Conservation (phyloP, 495 filamentous ascomycete genomes). For the Aspergillus panamensis region DNA sequence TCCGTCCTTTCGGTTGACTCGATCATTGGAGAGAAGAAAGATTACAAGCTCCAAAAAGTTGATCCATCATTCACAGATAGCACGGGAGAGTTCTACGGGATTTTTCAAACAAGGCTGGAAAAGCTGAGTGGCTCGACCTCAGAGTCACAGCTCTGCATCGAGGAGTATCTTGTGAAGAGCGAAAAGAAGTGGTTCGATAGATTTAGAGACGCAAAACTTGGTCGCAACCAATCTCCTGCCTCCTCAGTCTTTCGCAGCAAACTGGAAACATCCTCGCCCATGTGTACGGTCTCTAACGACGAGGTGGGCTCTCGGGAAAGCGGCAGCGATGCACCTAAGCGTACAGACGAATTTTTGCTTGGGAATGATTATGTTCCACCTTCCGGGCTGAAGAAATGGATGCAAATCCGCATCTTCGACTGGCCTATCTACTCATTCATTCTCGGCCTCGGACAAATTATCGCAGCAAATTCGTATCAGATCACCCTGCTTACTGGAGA, state of each 20-base stretch:
- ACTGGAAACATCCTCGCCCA: slow-evolving; percentile 30
- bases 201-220: slow-evolving; percentile 56
- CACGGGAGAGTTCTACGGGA: slow-evolving; percentile 57
- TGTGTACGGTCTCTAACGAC: slow-evolving; percentile 36
- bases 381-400: slow-evolving; percentile 56
- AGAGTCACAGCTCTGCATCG: slow-evolving; percentile 60
- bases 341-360: slow-evolving; percentile 56
- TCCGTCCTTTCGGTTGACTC: slow-evolving; percentile 52
- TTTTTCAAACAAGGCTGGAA: slow-evolving; percentile 59
- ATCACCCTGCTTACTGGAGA: slow-evolving; percentile 66
- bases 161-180: slow-evolving; percentile 62
- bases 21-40: slow-evolving; percentile 58
- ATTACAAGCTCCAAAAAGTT: slow-evolving; percentile 64
- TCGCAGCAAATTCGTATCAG: slow-evolving; percentile 70
- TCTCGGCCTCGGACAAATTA: slow-evolving; percentile 62
- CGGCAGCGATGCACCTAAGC: slow-evolving; percentile 28
- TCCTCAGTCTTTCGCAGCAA: slow-evolving; percentile 41
- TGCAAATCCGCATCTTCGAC: slow-evolving; percentile 49
- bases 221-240: slow-evolving; percentile 45
- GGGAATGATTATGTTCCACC: slow-evolving; percentile 64
- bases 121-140: slow-evolving; percentile 55
- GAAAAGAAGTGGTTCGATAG: slow-evolving; percentile 70
- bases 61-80: slow-evolving; percentile 70
- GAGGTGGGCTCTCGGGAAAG: slow-evolving; percentile 38
- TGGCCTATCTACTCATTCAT: slow-evolving; percentile 75